Conservation (phyloP, 176 grass and related monocot species). For the Cymbopogon citratus region DNA sequence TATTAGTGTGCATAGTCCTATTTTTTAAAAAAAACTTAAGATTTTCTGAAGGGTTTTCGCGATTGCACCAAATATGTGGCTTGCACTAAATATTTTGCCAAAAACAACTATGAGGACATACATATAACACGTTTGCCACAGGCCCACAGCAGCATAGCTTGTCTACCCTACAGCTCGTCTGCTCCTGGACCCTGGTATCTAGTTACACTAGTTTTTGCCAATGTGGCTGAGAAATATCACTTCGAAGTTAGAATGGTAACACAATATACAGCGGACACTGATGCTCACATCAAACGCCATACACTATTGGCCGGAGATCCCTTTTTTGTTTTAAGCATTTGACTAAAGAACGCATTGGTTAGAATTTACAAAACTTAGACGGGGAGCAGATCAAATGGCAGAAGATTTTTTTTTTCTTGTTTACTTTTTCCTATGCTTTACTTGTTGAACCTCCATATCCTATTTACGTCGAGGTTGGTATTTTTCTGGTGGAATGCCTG, state of each 20-base stretch:
- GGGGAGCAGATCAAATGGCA: constrained; percentile 36
- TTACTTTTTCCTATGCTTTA: constrained; percentile 46
- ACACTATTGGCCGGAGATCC: constrained; percentile 7
- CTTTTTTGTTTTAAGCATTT: constrained; percentile 5
- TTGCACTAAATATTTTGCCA: too few species aligned
- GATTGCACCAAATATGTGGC: too few species aligned
- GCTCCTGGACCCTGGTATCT: background rate
- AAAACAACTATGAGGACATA: background rate
- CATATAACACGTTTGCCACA: background rate
- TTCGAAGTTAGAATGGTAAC: background rate
- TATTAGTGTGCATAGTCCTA: too few species aligned
- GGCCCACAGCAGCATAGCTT: background rate
- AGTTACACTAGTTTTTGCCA: background rate
- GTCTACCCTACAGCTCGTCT: too few species aligned
- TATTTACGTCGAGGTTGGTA: constrained; percentile 79
- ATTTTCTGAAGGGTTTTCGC: too few species aligned
- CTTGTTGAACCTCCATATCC: constrained; percentile 48
- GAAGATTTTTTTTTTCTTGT: constrained; percentile 23
- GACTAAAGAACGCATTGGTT: constrained; percentile 40
- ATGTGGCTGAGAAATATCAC: background rate
- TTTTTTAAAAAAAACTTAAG: too few species aligned
- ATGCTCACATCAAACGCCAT: constrained; percentile 20
- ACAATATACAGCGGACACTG: constrained; percentile 16
- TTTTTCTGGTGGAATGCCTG: constrained; percentile 75
- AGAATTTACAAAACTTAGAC: constrained; percentile 51